Evolutionary conservation across 2,329 filamentous ascomycete species (phyloP), one percentile per base, ranked within the genome.

Genomic region (Ophiostoma sp.): DNA sequence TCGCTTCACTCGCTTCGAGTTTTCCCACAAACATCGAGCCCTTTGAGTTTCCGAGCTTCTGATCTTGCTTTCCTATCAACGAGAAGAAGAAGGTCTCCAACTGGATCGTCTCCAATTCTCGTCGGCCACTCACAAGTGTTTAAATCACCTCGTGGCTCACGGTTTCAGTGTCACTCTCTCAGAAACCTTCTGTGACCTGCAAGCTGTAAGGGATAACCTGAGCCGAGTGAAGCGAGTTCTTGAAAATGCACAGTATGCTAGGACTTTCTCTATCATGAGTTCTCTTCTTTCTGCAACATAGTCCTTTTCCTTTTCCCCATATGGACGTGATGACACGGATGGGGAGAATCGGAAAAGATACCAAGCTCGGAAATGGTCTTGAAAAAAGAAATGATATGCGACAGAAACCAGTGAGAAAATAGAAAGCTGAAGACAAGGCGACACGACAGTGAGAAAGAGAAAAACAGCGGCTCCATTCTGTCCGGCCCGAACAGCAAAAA

Each of bases 371-470:
- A 45, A 63, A 63, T 15, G 39, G n/a, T 22, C 12, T 42, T 7
- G 9, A 25, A 64, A 12, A 12, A 39, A 63, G 63, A 71, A 36
- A 36, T 63, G 55, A 71, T 71, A 63, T 71, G 15, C 57, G 69
- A 71, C 69, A 71, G 28, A 48, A 50, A 8, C 19, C 15, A 39
- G 66, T 50, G 63, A 55, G 66, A 55, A 39, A 68, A 15, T 3
- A 22, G n/a, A 50, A 50, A 31, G 57, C 25, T 48, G 31, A 61
- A 15, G 17, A 36, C 25, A 59, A 59, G 39, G 12, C 42, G 42
- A 48, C 15, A 57, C 9, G 19, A n/a, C 1, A 11, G 12, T 25
- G 9, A 50, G 25, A 33, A 2, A n/a, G n/a, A n/a, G n/a, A n/a
- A 68, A 50, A 68, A 48, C 11, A 68, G 68, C 33, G 69, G 69